Conservation (phyloP, 306 rosid genomes). For the peach (Prunus persica) region DNA sequence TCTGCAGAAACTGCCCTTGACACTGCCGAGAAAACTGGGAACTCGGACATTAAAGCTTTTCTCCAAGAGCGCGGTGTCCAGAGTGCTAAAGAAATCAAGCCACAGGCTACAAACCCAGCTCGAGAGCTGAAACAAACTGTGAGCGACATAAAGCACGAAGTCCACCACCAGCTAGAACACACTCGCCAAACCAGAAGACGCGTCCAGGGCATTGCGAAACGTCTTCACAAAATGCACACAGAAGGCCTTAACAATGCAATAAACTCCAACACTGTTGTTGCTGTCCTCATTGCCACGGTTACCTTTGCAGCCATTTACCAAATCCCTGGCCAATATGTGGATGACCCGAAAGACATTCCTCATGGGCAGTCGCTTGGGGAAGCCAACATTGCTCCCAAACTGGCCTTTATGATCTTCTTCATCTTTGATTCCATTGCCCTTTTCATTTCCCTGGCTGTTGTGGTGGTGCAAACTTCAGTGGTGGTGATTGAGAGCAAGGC, state of each 20-base stretch:
- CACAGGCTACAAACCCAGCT: conserved; percentile 49
- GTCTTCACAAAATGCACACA: conserved; percentile 81
- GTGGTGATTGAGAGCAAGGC: conserved; percentile 96
- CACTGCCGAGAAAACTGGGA: conserved; percentile 81
- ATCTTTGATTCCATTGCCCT: conserved; percentile 83
- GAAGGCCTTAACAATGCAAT: conserved; percentile 98
- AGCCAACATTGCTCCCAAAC: conserved; percentile 72
- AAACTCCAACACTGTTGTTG: conserved; percentile 91
- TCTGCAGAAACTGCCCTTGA: conserved; percentile 80
- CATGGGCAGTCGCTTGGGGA: conserved; percentile 69
- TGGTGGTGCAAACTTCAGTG: conserved; percentile 92
- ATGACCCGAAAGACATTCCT: conserved; percentile 49
- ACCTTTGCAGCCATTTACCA: conserved; percentile 95
- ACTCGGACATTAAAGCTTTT: conserved; percentile 40
- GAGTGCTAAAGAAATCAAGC: conserved; percentile 64
- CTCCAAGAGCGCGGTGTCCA: conserved; percentile 64
- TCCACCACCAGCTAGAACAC: conserved; percentile 89
- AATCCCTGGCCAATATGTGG: conserved; percentile 87
- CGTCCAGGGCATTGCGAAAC: conserved; percentile 94
- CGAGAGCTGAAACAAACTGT: conserved; percentile 90
- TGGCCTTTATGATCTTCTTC: conserved; percentile 68
- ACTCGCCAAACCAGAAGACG: conserved; percentile 91
- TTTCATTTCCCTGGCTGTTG: conserved; percentile 91
- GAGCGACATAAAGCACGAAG: conserved; percentile 93
- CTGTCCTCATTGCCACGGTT: conserved; percentile 94